These are phyloP conservation scores for Kwoniella dejecticola DNA, from an alignment of 768 basidiomycete genomes.

Conservation along the genomic window DNA sequence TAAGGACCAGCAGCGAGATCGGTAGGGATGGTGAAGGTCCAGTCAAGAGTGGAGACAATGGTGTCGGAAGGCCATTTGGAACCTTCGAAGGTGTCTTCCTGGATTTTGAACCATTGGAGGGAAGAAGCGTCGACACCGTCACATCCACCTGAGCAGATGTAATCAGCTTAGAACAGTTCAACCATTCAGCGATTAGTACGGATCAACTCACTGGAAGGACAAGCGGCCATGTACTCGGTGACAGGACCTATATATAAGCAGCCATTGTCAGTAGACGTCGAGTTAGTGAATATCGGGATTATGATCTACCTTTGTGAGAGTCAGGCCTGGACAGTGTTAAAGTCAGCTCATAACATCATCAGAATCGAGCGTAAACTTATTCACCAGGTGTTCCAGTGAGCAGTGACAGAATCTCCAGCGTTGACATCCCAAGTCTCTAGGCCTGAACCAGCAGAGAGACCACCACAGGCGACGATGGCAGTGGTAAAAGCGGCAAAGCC, in stretches of 20 bases:
- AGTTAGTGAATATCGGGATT: not conserved
- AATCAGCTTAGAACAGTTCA: not conserved
- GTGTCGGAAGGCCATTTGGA: conserved; percentile 18
- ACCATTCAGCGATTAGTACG: not conserved
- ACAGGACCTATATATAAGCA: conserved; percentile 8
- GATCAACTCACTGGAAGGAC: conserved; percentile 5
- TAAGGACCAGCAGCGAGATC: conserved; percentile 23
- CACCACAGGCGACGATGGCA: conserved; percentile 28
- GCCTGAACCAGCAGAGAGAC: conserved; percentile 19
- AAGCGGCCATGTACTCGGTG: conserved; percentile 25
- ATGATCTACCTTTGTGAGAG: conserved; percentile 18
- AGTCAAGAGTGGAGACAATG: conserved; percentile 7
- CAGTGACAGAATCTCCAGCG: conserved; percentile 22
- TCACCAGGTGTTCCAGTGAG: conserved; percentile 25
- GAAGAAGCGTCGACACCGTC: conserved; percentile 24
- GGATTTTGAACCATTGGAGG: conserved; percentile 31
- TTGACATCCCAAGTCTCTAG: conserved; percentile 20
- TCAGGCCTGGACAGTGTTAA: conserved; percentile 1
- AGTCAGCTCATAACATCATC: too few species aligned
- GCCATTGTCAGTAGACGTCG: not conserved
- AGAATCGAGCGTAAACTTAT: too few species aligned
- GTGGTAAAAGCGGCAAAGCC: conserved; percentile 24
- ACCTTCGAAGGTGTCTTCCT: conserved; percentile 19
- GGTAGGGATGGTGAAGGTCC: conserved; percentile 24
- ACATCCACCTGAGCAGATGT: conserved; percentile 2